These are phyloP conservation scores for Daldinia sp. DNA, from an alignment of 2,329 filamentous ascomycete species.

Conservation along the genomic window DNA sequence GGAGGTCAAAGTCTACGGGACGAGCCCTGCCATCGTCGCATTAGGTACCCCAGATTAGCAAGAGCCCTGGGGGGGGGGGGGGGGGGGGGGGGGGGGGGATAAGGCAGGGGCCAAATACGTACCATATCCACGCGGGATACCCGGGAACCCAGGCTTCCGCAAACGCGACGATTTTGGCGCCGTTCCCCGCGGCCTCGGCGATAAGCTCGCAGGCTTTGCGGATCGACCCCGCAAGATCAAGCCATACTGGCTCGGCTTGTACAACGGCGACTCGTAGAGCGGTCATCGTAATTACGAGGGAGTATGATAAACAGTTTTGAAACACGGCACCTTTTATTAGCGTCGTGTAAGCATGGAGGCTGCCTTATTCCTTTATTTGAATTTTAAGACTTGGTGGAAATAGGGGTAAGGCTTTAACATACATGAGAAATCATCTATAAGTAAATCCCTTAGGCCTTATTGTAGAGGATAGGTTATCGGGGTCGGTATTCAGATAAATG, in stretches of 20 bases:
- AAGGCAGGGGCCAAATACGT: neutral
- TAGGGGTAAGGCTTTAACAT: too few relatives aligned
- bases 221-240: constrained; percentile 61
- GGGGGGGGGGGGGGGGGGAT: constrained; percentile 8
- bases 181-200: constrained; percentile 59
- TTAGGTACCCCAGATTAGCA: neutral
- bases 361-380: neutral
- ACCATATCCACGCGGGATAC: constrained; percentile 60
- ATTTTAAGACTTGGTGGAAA: too few relatives aligned
- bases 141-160: constrained; percentile 60
- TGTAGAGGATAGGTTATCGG: too few relatives aligned
- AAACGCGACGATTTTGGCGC: constrained; percentile 62
- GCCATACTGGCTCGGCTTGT: constrained; percentile 67
- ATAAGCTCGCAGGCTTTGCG: constrained; percentile 64
- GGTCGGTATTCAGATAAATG: too few relatives aligned
- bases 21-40: constrained; percentile 47
- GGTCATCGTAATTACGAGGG: constrained; percentile 20
- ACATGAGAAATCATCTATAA: too few relatives aligned
- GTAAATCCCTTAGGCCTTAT: too few relatives aligned
- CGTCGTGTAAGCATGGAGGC: neutral
- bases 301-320: too few relatives aligned
- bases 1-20: constrained; percentile 49
- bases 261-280: constrained; percentile 58
- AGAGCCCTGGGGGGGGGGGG: neutral
- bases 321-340: too few relatives aligned